Percentiles rank a stretch among this genome's conserved stretches.
Evolutionary conservation across 768 basidiomycete species (phyloP).

Genomic region (Galerina sulciceps): DNA sequence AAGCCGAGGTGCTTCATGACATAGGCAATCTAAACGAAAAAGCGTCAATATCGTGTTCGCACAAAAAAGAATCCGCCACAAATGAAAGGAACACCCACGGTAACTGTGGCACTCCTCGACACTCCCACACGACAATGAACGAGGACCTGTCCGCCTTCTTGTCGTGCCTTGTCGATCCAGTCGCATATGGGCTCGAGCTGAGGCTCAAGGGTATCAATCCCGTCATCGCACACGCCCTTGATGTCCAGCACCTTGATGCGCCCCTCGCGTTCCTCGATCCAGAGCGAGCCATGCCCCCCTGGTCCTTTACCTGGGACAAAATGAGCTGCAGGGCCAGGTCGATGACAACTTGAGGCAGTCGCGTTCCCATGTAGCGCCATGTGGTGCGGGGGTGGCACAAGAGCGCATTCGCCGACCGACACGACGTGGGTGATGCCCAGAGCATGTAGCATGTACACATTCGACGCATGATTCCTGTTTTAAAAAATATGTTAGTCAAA

Average conservation of each 20-base stretch:
- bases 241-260: conserved; percentile 91
- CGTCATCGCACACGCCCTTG: conserved; percentile 93
- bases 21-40: conserved; percentile 76
- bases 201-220: conserved; percentile 91
- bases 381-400: conserved; percentile 74
- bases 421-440: conserved; percentile 97
- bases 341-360: conserved; percentile 26
- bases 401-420: conserved; percentile 93
- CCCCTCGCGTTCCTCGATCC: conserved; percentile 87
- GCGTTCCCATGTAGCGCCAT: conserved; percentile 19
- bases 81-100: conserved; percentile 49
- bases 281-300: conserved; percentile 72
- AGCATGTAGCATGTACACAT: conserved; percentile 95
- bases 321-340: conserved; percentile 35
- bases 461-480: conserved; percentile 88
- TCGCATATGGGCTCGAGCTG: conserved; percentile 87
- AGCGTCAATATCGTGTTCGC: not conserved
- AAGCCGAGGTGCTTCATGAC: conserved; percentile 91
- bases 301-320: conserved; percentile 49
- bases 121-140: conserved; percentile 99
- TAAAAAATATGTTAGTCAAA: conserved; percentile 5
- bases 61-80: not conserved
- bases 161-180: conserved; percentile 89
- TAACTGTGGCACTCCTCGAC: conserved; percentile 90
- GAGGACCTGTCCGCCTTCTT: conserved; percentile 85